These are phyloP conservation scores for Suillus brevipes DNA, from an alignment of 768 basidiomycete genomes.

Conservation along the genomic window DNA sequence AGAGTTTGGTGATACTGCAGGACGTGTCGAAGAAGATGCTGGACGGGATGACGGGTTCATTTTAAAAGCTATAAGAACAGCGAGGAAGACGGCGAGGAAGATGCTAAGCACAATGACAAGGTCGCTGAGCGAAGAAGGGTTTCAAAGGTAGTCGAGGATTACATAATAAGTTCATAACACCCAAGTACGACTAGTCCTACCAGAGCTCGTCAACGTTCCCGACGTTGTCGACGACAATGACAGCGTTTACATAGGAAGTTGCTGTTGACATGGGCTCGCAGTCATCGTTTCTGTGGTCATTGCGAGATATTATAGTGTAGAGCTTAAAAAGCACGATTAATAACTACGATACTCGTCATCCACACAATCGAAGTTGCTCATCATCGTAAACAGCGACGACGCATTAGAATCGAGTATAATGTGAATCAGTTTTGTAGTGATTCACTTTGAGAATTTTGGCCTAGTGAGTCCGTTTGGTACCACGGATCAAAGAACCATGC, in stretches of 20 bases:
- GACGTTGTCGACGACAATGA: background rate
- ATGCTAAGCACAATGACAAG: constrained; percentile 9
- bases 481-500: constrained; percentile 1
- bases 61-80: constrained; percentile 27
- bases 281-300: background rate
- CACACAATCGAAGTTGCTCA: background rate
- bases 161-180: constrained; percentile 2
- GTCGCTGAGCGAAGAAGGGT: constrained; percentile 11
- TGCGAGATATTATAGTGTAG: background rate
- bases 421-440: background rate
- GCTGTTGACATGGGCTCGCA: background rate
- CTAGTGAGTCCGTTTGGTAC: background rate
- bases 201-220: background rate
- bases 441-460: background rate
- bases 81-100: constrained; percentile 21
- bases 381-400: background rate
- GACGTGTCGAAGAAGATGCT: constrained; percentile 60
- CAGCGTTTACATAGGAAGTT: background rate
- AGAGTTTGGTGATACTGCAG: constrained; percentile 56
- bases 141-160: constrained; percentile 9
- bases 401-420: background rate
- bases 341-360: background rate
- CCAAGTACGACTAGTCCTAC: background rate
- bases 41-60: constrained; percentile 61
- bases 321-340: background rate